Evolutionary conservation across 768 basidiomycete genomes (phyloP).

Genomic region (Lactarius evosmus): DNA sequence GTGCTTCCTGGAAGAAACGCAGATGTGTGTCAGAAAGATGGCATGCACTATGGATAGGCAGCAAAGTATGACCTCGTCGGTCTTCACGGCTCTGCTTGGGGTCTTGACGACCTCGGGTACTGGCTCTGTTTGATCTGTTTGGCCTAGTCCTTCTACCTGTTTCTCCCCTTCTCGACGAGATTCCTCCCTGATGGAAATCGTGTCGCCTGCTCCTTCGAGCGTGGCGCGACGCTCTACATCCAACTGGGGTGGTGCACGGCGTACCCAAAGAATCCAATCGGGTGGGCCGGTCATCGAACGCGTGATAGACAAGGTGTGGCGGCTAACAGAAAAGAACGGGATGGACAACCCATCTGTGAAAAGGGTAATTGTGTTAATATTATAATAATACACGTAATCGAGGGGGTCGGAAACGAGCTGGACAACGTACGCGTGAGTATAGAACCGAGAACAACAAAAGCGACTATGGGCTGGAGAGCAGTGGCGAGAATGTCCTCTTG

Average conservation of each 20-base stretch:
- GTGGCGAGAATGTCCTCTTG: constrained; percentile 71
- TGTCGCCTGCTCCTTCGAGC: neutral
- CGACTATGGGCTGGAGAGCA: constrained; percentile 75
- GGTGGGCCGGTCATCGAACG: constrained; percentile 16
- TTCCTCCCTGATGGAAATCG: neutral
- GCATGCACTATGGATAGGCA: neutral
- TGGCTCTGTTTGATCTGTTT: neutral
- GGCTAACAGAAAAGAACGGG: constrained; percentile 46
- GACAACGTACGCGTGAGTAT: constrained; percentile 64
- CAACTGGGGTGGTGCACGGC: constrained; percentile 10
- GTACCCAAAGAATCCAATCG: constrained; percentile 26
- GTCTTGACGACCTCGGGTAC: neutral
- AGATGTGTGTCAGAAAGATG: constrained; percentile 1
- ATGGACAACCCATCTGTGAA: constrained; percentile 46
- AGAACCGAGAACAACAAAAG: constrained; percentile 84
- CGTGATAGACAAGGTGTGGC: constrained; percentile 10
- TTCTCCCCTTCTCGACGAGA: neutral
- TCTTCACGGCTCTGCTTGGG: neutral
- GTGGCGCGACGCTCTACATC: constrained; percentile 1
- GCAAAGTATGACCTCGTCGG: neutral
- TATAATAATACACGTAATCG: neutral
- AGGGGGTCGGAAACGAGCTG: neutral
- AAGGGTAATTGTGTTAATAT: neutral
- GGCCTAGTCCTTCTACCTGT: neutral
- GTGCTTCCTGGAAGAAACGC: neutral